phyloP scores from a whole-genome alignment of 495 filamentous ascomycete genomes.

The Clohesyomyces aquaticus region DNA sequence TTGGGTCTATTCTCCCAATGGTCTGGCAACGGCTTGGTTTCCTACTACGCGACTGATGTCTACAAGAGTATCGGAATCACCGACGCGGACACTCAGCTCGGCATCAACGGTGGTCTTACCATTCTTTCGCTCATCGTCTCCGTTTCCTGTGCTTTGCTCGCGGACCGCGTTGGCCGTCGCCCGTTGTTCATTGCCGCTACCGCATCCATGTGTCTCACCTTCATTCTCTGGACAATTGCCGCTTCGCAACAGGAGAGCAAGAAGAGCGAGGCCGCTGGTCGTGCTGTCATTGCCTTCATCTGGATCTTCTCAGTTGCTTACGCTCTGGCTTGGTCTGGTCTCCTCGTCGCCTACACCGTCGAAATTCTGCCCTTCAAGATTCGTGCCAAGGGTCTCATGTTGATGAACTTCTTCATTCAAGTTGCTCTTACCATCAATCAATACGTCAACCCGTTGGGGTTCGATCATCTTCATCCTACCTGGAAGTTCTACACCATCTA shows the following conservation, averaged over 20 bases:
- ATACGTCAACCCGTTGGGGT: slow-evolving; percentile 53
- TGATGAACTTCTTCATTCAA: slow-evolving; percentile 65
- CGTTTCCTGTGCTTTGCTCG: slow-evolving; percentile 35
- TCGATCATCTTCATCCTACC: slow-evolving; percentile 32
- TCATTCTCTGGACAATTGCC: slow-evolving; percentile 42
- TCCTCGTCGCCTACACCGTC: slow-evolving; percentile 61
- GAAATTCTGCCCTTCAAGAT: slow-evolving; percentile 71
- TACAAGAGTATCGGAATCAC: slow-evolving; percentile 44
- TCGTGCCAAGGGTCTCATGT: slow-evolving; percentile 71
- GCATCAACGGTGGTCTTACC: slow-evolving; percentile 37
- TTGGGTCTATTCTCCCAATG: slow-evolving; percentile 39
- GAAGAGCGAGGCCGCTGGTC: slow-evolving; percentile 33
- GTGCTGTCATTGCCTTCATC: slow-evolving; percentile 41
- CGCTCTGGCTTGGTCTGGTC: slow-evolving; percentile 47
- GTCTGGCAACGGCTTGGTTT: slow-evolving; percentile 37
- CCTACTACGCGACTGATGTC: slow-evolving; percentile 40
- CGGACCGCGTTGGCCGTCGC: slow-evolving; percentile 39
- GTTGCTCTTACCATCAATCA: slow-evolving; percentile 55
- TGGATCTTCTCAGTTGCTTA: slow-evolving; percentile 44
- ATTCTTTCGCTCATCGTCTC: slow-evolving; percentile 37
- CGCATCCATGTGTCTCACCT: slow-evolving; percentile 29
- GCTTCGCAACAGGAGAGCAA: slow-evolving; percentile 39
- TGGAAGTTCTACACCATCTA: slow-evolving; percentile 46
- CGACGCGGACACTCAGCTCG: slow-evolving; percentile 34
- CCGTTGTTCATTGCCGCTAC: slow-evolving; percentile 37